phyloP scores from a whole-genome alignment of 805 yeast species.

The Metschnikowia lunata region DNA sequence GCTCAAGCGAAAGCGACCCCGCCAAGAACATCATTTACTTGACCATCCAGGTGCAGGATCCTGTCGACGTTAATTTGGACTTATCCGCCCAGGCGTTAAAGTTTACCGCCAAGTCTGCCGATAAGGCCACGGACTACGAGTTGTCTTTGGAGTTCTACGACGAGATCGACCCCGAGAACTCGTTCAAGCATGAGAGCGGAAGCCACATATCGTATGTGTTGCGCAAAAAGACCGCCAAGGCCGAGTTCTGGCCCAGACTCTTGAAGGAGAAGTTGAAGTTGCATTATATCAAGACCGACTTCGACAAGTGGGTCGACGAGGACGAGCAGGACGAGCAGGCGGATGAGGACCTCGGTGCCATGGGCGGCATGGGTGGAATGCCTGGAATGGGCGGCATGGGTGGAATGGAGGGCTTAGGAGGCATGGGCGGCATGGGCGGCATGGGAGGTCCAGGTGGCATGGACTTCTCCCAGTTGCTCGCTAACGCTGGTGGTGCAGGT shows the following conservation, averaged over 20 bases:
- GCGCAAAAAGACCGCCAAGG: conserved; percentile 61
- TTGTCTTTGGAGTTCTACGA: conserved; percentile 71
- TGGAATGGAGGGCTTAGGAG: conserved; percentile 18
- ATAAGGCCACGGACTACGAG: conserved; percentile 50
- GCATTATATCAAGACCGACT: conserved; percentile 86
- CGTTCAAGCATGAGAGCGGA: conserved; percentile 52
- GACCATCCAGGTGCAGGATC: conserved; percentile 71
- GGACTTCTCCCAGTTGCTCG: conserved; percentile 19
- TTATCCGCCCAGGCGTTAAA: conserved; percentile 53
- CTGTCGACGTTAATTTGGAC: conserved; percentile 56
- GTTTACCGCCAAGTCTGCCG: conserved; percentile 45
- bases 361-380: conserved; percentile 21
- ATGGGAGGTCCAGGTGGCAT: conserved; percentile 28
- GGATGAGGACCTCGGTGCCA: conserved; percentile 38
- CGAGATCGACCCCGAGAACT: conserved; percentile 63
- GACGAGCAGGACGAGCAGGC: conserved; percentile 85
- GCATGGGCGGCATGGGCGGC: conserved; percentile 29
- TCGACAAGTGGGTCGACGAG: conserved; percentile 97
- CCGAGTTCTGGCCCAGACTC: conserved; percentile 93
- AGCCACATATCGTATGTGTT: conserved; percentile 61
- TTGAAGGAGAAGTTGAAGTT: conserved; percentile 79
- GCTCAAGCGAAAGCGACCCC: conserved; percentile 71
- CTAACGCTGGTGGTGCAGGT: conserved; percentile 31
- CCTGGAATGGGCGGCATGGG: conserved; percentile 18
- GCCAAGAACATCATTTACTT: conserved; percentile 71